Evolutionary conservation across 2,329 filamentous ascomycete species (phyloP).

Genomic region (Paraphaeosphaeria sporulosa): DNA sequence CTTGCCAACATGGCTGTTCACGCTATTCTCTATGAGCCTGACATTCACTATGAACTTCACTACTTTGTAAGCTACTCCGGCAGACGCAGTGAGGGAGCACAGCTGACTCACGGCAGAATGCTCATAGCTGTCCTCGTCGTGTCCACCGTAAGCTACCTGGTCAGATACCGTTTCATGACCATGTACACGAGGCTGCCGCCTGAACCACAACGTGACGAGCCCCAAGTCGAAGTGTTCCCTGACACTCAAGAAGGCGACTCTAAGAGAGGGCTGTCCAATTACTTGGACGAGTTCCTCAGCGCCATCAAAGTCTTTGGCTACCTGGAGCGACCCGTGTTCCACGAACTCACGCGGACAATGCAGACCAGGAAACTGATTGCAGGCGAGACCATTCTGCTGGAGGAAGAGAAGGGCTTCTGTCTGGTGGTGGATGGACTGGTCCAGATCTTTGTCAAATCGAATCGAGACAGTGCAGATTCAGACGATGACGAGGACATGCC

Average conservation of each 20-base stretch:
- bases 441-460: conserved; percentile 97
- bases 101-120: conserved; percentile 43
- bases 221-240: conserved; percentile 92
- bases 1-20: conserved; percentile 87
- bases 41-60: conserved; percentile 99
- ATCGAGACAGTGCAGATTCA: conserved; percentile 56
- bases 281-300: conserved; percentile 95
- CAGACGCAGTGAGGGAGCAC: not conserved
- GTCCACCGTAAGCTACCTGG: conserved; percentile 90
- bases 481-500: conserved; percentile 59
- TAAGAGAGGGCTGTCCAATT: conserved; percentile 93
- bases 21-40: conserved; percentile 87
- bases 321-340: conserved; percentile 93
- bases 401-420: conserved; percentile 98
- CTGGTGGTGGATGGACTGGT: conserved; percentile 95
- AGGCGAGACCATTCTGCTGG: conserved; percentile 90
- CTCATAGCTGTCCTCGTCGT: conserved; percentile 78
- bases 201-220: conserved; percentile 94
- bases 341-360: conserved; percentile 97
- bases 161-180: conserved; percentile 93
- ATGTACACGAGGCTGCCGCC: conserved; percentile 95
- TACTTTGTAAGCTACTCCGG: conserved; percentile 71
- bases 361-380: conserved; percentile 96
- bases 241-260: conserved; percentile 88
- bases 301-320: conserved; percentile 99